These are phyloP conservation scores for Colletotrichum sp. DNA, from an alignment of 2,329 filamentous ascomycete species.

Conservation along the genomic window DNA sequence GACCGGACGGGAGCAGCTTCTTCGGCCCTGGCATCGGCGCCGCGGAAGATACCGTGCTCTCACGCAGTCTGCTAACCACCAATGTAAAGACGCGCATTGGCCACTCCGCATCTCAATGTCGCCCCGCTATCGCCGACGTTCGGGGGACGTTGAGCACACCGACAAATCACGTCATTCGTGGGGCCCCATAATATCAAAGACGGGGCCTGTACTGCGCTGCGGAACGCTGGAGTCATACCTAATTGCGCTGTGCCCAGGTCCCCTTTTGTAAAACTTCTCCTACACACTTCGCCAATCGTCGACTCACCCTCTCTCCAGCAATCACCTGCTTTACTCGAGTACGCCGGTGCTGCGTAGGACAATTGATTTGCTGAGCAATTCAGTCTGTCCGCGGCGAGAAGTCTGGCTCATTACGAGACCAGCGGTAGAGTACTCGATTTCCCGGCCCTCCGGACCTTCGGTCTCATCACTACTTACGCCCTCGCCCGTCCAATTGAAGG, in stretches of 20 bases:
- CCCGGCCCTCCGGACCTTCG: neutral
- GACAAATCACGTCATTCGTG: slow-evolving; percentile 21
- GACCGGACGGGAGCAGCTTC: neutral
- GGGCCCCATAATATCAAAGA: neutral
- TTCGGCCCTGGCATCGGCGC: neutral
- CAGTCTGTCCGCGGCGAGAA: slow-evolving; percentile 24
- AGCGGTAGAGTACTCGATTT: slow-evolving; percentile 23
- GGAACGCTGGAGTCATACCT: neutral
- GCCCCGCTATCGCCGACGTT: slow-evolving; percentile 16
- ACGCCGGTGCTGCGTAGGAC: slow-evolving; percentile 23
- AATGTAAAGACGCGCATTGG: neutral
- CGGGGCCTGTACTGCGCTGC: neutral
- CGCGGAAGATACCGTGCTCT: neutral
- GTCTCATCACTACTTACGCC: neutral
- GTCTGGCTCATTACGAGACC: slow-evolving; percentile 24
- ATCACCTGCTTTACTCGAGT: slow-evolving; percentile 20
- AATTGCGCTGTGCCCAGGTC: slow-evolving; percentile 19
- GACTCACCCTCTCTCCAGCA: neutral
- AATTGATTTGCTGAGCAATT: slow-evolving; percentile 23
- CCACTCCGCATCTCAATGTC: neutral
- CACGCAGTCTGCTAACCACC: neutral
- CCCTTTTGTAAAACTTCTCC: neutral
- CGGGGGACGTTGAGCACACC: neutral
- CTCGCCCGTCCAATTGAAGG: neutral
- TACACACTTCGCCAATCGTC: neutral